These are phyloP conservation scores for Saccharomyces pastorianus DNA, from an alignment of 1,139 yeast species.

Conservation along the genomic window DNA sequence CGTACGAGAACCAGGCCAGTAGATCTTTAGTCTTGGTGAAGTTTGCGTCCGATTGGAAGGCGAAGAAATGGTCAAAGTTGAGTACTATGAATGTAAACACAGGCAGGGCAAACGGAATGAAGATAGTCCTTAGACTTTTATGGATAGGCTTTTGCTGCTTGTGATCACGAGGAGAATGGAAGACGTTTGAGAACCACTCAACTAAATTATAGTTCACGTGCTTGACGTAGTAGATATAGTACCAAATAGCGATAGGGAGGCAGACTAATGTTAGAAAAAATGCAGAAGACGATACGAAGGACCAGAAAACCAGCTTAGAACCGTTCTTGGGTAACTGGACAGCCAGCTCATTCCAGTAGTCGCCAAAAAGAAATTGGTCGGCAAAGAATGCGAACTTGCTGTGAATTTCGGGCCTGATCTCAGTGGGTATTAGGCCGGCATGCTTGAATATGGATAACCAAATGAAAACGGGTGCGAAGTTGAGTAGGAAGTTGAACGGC, in stretches of 20 bases:
- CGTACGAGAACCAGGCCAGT: constrained; percentile 54
- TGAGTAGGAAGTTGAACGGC: constrained; percentile 39
- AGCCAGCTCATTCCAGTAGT: constrained; percentile 23
- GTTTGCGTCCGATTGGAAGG: constrained; percentile 27
- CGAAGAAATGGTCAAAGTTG: constrained; percentile 37
- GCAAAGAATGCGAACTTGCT: constrained; percentile 23
- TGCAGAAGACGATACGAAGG: constrained; percentile 5
- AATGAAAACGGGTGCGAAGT: constrained; percentile 46
- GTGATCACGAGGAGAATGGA: constrained; percentile 15
- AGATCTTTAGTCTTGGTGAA: constrained; percentile 41
- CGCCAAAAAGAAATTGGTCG: constrained; percentile 29
- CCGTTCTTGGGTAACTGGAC: constrained; percentile 10
- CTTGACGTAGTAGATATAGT: constrained; percentile 19
- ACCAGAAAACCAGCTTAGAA: background rate
- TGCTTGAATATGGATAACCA: constrained; percentile 57
- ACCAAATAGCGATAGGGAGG: constrained; percentile 22
- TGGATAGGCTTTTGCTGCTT: constrained; percentile 9
- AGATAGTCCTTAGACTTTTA: constrained; percentile 12
- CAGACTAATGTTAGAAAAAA: constrained; percentile 2
- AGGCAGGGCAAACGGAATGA: constrained; percentile 24
- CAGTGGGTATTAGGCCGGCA: constrained; percentile 51
- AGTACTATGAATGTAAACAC: constrained; percentile 16
- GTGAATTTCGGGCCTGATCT: constrained; percentile 48
- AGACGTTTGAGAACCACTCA: constrained; percentile 22
- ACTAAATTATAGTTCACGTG: constrained; percentile 16